These are phyloP conservation scores for Arthrinium phaeospermum DNA, from an alignment of 2,329 filamentous ascomycete genomes.

Conservation along the genomic window DNA sequence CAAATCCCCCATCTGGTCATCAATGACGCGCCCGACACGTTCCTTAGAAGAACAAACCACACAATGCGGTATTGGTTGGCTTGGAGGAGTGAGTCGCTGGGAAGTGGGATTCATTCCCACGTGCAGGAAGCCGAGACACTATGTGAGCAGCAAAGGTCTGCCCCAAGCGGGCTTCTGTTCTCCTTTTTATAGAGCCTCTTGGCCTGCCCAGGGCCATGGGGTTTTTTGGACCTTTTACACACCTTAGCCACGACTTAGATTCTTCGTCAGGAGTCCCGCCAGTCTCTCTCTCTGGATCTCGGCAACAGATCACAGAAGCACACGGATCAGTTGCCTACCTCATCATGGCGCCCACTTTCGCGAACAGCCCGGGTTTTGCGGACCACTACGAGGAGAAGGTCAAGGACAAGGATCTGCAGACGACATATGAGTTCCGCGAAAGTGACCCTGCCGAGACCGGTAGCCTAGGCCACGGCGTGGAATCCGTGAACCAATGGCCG, in stretches of 20 bases:
- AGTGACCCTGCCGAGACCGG: neutral
- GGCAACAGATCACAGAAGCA: neutral
- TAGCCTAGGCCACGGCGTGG: neutral
- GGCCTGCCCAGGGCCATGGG: neutral
- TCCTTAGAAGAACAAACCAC: neutral
- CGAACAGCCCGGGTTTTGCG: neutral
- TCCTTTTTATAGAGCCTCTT: neutral
- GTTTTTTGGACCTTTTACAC: neutral
- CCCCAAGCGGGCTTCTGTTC: neutral
- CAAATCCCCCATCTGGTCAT: neutral
- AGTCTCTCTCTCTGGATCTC: neutral
- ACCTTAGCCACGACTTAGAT: neutral
- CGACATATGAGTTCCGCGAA: slow-evolving; percentile 5
- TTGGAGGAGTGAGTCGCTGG: neutral
- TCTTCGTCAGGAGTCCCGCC: neutral
- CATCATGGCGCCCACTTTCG: neutral
- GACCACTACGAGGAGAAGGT: neutral
- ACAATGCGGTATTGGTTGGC: neutral
- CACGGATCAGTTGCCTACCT: neutral
- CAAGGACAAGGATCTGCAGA: neutral
- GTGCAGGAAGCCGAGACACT: neutral
- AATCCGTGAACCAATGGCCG: neutral
- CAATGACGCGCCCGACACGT: neutral
- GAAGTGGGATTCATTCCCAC: neutral
- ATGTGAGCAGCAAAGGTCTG: neutral